Conservation (phyloP, 768 basidiomycete genomes). For the Gloeophyllum trabeum region DNA sequence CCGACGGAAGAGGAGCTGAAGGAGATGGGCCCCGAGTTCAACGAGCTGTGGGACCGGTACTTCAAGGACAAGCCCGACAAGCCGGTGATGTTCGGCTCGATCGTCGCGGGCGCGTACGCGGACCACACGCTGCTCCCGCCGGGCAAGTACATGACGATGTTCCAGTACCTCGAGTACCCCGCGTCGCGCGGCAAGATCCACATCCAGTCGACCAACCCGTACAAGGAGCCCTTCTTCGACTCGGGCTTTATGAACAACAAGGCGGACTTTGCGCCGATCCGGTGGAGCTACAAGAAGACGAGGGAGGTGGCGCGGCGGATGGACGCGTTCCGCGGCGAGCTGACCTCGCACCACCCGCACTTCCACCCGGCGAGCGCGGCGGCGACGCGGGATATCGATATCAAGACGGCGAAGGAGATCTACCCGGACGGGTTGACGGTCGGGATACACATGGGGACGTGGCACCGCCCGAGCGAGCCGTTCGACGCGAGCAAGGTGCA, state of each 20-base stretch:
- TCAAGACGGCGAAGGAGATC: slow-evolving; percentile 53
- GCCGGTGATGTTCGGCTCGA: slow-evolving; percentile 67
- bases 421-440: slow-evolving; percentile 51
- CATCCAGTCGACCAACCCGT: slow-evolving; percentile 47
- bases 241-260: slow-evolving; percentile 74
- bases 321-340: slow-evolving; percentile 66
- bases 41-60: slow-evolving; percentile 54
- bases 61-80: slow-evolving; percentile 78
- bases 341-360: slow-evolving; percentile 62
- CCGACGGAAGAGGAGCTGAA: slow-evolving; percentile 60
- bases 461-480: slow-evolving; percentile 29
- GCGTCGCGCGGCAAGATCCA: slow-evolving; percentile 69
- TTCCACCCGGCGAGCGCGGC: slow-evolving; percentile 64
- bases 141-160: slow-evolving; percentile 65
- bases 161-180: slow-evolving; percentile 68
- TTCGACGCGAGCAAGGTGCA: slow-evolving; percentile 47
- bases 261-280: slow-evolving; percentile 66
- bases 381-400: slow-evolving; percentile 49
- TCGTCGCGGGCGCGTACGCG: slow-evolving; percentile 60
- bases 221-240: slow-evolving; percentile 54
- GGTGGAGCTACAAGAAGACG: slow-evolving; percentile 72
- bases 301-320: slow-evolving; percentile 62
- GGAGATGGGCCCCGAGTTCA: slow-evolving; percentile 73
- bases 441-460: slow-evolving; percentile 59
- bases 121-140: slow-evolving; percentile 63